A percentile compares a stretch with the other conserved stretches of the same genome.
Evolutionary conservation across 73 alveolate genomes (phyloP).

Genomic region (Halteria grandinella): DNA sequence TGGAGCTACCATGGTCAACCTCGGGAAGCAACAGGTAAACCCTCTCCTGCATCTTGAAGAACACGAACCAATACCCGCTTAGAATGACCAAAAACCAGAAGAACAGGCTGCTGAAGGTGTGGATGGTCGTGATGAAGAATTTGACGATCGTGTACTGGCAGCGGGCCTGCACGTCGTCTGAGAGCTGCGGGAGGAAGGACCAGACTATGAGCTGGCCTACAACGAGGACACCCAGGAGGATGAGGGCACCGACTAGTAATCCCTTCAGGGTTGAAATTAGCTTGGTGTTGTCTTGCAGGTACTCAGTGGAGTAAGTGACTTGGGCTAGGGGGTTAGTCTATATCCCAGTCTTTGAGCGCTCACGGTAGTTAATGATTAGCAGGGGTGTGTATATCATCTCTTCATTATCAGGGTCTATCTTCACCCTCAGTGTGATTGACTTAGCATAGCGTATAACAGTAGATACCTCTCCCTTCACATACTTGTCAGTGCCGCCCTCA

Average conservation of each 20-base stretch:
- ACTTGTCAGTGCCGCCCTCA: constrained; percentile 67
- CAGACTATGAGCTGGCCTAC: constrained; percentile 76
- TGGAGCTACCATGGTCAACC: constrained; percentile 52
- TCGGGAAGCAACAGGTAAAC: constrained; percentile 83
- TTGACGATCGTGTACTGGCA: constrained; percentile 33
- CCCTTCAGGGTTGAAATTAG: constrained; percentile 58
- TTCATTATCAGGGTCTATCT: constrained; percentile 40
- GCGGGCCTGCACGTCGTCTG: constrained; percentile 12
- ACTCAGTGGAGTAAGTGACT: constrained; percentile 68
- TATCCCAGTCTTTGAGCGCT: constrained; percentile 20
- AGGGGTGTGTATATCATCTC: constrained; percentile 75
- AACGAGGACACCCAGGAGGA: constrained; percentile 57
- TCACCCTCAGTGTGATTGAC: constrained; percentile 47
- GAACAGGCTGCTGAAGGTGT: constrained; percentile 78
- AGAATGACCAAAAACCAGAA: constrained; percentile 88
- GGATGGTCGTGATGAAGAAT: constrained; percentile 63
- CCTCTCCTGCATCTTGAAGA: constrained; percentile 84
- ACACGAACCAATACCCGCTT: constrained; percentile 88
- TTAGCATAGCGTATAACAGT: constrained; percentile 66
- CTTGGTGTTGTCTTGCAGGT: constrained; percentile 44
- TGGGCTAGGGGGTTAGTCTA: constrained; percentile 15
- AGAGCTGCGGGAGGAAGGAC: constrained; percentile 59
- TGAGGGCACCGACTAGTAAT: constrained; percentile 47
- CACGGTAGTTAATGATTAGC: constrained; percentile 45
- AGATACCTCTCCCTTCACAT: constrained; percentile 50